Percentiles rank a stretch among this genome's conserved stretches.
These are phyloP conservation scores for Jaapia argillacea DNA, from an alignment of 768 basidiomycete species.

Conservation along the genomic window DNA sequence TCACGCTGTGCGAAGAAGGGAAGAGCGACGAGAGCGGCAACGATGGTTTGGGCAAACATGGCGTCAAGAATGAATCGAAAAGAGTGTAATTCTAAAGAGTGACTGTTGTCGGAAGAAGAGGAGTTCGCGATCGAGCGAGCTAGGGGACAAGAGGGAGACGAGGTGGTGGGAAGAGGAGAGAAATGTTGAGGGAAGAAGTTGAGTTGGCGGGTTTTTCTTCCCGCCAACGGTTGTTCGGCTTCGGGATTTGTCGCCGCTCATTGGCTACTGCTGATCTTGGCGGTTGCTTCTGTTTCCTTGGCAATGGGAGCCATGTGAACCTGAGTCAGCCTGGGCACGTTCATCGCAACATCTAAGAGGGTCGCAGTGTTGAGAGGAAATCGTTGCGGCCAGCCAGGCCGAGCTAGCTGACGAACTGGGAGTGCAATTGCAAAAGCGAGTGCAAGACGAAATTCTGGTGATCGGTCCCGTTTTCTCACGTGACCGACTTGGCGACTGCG, in stretches of 20 bases:
- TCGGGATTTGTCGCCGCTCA: too few species aligned
- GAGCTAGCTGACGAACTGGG: too few species aligned
- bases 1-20: constrained; percentile 36
- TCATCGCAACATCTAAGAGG: too few species aligned
- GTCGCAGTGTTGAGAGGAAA: too few species aligned
- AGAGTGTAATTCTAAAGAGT: constrained; percentile 11
- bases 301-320: too few species aligned
- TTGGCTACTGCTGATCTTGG: too few species aligned
- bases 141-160: neutral
- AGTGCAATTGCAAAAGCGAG: too few species aligned
- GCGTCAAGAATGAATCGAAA: neutral
- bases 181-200: neutral
- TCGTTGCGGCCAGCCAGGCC: too few species aligned
- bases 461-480: too few species aligned
- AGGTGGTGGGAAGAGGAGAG: neutral
- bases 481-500: too few species aligned
- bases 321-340: too few species aligned
- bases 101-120: constrained; percentile 11
- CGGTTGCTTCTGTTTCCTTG: neutral
- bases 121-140: constrained; percentile 3
- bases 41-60: constrained; percentile 29
- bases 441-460: too few species aligned
- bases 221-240: neutral
- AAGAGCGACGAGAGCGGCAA: constrained; percentile 32
- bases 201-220: neutral